Conservation (phyloP, 371 early-diverging fungal species). For the Umbelopsis sp. region DNA sequence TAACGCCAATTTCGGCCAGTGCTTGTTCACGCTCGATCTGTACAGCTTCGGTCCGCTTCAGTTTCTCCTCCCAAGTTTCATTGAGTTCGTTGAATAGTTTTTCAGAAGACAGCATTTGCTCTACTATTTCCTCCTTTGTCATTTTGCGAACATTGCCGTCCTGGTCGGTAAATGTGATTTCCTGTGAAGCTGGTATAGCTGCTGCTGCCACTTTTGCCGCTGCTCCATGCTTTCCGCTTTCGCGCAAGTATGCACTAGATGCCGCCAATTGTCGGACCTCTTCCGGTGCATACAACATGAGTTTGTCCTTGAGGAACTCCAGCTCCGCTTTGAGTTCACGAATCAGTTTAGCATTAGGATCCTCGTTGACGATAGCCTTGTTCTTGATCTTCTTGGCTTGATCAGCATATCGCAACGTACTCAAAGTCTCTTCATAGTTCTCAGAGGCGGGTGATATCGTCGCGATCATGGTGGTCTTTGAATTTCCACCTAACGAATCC, state of each 20-base stretch:
- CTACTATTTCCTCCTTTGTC: slow-evolving; percentile 68
- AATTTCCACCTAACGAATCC: slow-evolving; percentile 89
- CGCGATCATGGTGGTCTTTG: slow-evolving; percentile 90
- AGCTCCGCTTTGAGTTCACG: slow-evolving; percentile 85
- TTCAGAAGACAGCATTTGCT: slow-evolving; percentile 43
- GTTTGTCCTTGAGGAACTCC: slow-evolving; percentile 58
- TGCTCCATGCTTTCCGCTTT: slow-evolving; percentile 22
- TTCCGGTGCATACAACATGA: slow-evolving; percentile 60
- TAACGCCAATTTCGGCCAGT: slow-evolving; percentile 81
- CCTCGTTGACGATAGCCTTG: slow-evolving; percentile 88
- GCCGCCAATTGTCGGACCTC: slow-evolving; percentile 28
- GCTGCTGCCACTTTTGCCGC: slow-evolving; percentile 12
- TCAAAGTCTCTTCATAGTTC: slow-evolving; percentile 83
- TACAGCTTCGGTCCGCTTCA: slow-evolving; percentile 69
- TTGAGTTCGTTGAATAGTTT: slow-evolving; percentile 39
- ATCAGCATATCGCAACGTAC: slow-evolving; percentile 93
- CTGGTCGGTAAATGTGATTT: slow-evolving; percentile 40
- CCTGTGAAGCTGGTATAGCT: slow-evolving; percentile 14
- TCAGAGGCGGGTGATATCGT: slow-evolving; percentile 73
- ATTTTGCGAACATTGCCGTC: slow-evolving; percentile 33
- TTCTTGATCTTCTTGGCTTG: slow-evolving; percentile 90
- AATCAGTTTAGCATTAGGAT: slow-evolving; percentile 76
- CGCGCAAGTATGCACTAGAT: slow-evolving; percentile 14
- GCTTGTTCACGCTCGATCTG: slow-evolving; percentile 75
- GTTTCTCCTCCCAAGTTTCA: slow-evolving; percentile 71